Conservation (phyloP, 257 asterid species). For the Fraxinus cuspidata region DNA sequence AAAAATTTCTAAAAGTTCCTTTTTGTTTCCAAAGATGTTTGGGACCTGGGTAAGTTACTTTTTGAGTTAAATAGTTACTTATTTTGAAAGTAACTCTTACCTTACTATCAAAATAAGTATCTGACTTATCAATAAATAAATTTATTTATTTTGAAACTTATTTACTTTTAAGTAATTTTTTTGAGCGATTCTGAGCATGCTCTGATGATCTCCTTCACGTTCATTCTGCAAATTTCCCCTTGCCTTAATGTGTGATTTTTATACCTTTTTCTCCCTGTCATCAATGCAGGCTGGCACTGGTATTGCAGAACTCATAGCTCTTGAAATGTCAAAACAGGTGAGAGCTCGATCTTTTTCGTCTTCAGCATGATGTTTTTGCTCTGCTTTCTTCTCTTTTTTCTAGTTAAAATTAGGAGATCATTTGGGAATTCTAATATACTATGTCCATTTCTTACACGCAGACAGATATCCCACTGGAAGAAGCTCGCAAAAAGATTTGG, state of each 20-base stretch:
- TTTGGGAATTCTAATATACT: slow-evolving; percentile 6
- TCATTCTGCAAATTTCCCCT: background rate
- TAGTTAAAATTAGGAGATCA: slow-evolving; percentile 19
- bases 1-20: too few relatives aligned
- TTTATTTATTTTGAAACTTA: background rate
- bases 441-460: slow-evolving; percentile 28
- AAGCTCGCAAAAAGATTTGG: slow-evolving; percentile 86
- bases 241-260: background rate
- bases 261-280: slow-evolving; percentile 10
- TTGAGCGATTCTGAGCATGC: background rate
- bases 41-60: background rate
- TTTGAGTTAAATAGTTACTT: background rate
- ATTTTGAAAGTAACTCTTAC: background rate
- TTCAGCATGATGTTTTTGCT: slow-evolving; percentile 3
- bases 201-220: background rate
- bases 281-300: slow-evolving; percentile 91
- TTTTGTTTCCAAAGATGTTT: background rate
- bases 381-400: background rate
- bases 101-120: background rate
- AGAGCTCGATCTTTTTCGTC: slow-evolving; percentile 13
- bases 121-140: background rate
- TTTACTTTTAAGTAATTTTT: background rate
- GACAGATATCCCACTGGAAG: slow-evolving; percentile 84
- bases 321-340: slow-evolving; percentile 90
- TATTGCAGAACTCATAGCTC: slow-evolving; percentile 93